phyloP scores from a whole-genome alignment of 148 eudicot genomes.

The Camellia lanceoleosa region DNA sequence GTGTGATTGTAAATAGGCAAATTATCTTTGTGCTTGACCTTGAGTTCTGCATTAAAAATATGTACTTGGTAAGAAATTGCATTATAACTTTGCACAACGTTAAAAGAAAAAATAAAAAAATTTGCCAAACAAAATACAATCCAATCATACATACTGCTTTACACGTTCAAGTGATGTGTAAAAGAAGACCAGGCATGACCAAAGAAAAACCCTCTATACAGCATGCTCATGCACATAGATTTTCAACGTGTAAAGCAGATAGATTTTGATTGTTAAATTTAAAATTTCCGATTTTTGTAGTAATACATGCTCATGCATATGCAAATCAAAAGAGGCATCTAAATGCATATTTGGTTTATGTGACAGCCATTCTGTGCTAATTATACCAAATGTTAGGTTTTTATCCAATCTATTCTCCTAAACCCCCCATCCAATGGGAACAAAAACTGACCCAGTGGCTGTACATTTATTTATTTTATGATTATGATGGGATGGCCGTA shows the following conservation, averaged over 20 bases:
- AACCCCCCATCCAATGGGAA: too few species aligned
- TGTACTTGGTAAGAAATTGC: slow-evolving; percentile 2
- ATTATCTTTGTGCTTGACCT: slow-evolving; percentile 18
- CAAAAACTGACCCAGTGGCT: too few species aligned
- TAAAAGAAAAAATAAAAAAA: too few species aligned
- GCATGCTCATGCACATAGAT: background rate
- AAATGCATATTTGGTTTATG: background rate
- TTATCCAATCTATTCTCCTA: too few species aligned
- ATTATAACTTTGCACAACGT: background rate
- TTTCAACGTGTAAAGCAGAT: too few species aligned
- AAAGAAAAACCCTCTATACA: background rate
- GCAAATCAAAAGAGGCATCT: background rate
- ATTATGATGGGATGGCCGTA: background rate
- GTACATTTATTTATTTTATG: background rate
- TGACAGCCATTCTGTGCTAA: too few species aligned
- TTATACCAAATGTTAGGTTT: too few species aligned
- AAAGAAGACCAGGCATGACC: too few species aligned
- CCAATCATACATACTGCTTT: background rate
- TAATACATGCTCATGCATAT: background rate
- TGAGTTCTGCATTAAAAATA: slow-evolving; percentile 19
- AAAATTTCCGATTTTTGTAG: background rate
- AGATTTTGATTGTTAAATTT: background rate
- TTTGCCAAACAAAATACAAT: background rate
- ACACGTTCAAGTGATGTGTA: background rate
- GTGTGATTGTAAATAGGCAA: slow-evolving; percentile 24